phyloP scores from a whole-genome alignment of 208 protist genomes.

The Naegleria fowleri region DNA sequence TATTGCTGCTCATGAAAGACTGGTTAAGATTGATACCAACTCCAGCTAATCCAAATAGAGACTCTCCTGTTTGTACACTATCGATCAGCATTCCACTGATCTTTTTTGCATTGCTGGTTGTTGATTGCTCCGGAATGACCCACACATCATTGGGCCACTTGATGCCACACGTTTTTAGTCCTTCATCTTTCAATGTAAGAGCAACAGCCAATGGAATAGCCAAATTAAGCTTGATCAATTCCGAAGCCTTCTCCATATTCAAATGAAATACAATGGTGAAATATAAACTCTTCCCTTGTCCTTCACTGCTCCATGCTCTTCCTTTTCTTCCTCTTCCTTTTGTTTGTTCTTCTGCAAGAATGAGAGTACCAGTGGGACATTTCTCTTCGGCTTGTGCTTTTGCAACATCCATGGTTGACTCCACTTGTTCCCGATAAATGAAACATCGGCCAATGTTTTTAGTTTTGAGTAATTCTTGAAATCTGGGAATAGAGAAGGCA shows the following conservation, averaged over 20 bases:
- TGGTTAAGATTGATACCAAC: conserved; percentile 16
- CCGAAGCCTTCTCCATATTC: background rate
- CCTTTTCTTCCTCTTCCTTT: background rate
- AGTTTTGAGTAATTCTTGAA: background rate
- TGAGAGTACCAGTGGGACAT: background rate
- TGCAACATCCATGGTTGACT: background rate
- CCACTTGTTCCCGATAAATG: background rate
- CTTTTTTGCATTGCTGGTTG: background rate
- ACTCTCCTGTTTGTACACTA: background rate
- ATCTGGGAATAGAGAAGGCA: background rate
- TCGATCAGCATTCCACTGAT: conserved; percentile 10
- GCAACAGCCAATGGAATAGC: background rate
- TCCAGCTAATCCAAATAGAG: background rate
- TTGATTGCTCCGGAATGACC: background rate
- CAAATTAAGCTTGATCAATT: conserved; percentile 10
- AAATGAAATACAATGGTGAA: background rate
- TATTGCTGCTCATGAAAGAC: background rate
- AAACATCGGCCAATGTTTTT: background rate
- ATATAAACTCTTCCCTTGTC: background rate
- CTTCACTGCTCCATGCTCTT: background rate
- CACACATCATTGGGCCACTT: conserved; percentile 25
- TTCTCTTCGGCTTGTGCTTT: background rate
- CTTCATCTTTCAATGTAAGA: background rate
- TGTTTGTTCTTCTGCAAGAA: conserved; percentile 14
- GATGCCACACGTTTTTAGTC: background rate